Percentiles rank a stretch among this genome's conserved stretches.
These are phyloP conservation scores for Catharanthus roseus DNA, from an alignment of 257 asterid species.

Conservation along the genomic window DNA sequence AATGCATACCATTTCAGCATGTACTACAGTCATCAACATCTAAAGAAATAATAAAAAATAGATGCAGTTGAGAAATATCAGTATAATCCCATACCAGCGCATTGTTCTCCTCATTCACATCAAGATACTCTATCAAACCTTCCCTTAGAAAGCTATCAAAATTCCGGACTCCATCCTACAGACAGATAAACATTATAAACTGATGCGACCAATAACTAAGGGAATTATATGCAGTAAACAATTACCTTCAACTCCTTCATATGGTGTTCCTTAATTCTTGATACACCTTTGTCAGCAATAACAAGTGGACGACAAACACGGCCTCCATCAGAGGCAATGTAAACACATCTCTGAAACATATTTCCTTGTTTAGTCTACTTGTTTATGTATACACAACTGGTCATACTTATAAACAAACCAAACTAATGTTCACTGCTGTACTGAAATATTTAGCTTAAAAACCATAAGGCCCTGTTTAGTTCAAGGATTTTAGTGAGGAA, in stretches of 20 bases:
- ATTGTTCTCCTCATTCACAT: slow-evolving; percentile 96
- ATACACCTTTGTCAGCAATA: slow-evolving; percentile 86
- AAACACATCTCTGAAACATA: slow-evolving; percentile 75
- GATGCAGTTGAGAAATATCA: not conserved
- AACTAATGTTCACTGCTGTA: not conserved
- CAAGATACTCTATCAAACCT: slow-evolving; percentile 93
- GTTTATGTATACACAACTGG: not conserved
- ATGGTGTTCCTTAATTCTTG: slow-evolving; percentile 91
- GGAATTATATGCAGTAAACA: slow-evolving; percentile 11
- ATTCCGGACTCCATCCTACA: slow-evolving; percentile 85
- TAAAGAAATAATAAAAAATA: not conserved
- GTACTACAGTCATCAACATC: slow-evolving; percentile 13
- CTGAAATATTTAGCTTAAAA: not conserved
- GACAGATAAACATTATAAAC: slow-evolving; percentile 22
- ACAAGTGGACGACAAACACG: slow-evolving; percentile 99
- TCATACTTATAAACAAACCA: not conserved
- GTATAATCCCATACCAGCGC: slow-evolving; percentile 55
- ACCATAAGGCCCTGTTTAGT: too few relatives aligned
- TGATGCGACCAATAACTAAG: slow-evolving; percentile 12
- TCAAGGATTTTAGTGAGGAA: too few relatives aligned
- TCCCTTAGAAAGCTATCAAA: slow-evolving; percentile 77
- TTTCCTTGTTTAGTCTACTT: slow-evolving; percentile 13
- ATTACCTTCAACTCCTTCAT: slow-evolving; percentile 96
- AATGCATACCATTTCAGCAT: slow-evolving; percentile 20
- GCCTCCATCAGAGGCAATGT: slow-evolving; percentile 98